Evolutionary conservation across 2,329 filamentous ascomycete genomes (phyloP).

Genomic region (Trichoderma sp.): DNA sequence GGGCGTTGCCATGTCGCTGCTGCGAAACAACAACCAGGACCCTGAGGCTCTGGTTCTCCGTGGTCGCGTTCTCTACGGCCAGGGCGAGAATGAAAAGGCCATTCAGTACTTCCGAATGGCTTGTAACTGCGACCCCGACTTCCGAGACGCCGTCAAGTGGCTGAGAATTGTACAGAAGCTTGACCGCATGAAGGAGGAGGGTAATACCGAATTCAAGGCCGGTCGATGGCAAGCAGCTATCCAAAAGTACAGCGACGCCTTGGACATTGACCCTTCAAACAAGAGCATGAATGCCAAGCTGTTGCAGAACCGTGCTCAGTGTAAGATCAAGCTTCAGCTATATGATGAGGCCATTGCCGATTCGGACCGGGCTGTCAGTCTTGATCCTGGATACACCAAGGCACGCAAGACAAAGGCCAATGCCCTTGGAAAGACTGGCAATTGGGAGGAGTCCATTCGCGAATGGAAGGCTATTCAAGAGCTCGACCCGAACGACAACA

Average conservation of each 20-base stretch:
- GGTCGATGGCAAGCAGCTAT: constrained; percentile 77
- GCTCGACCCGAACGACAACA: constrained; percentile 74
- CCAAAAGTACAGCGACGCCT: constrained; percentile 76
- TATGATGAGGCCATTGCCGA: constrained; percentile 79
- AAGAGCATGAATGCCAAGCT: constrained; percentile 93
- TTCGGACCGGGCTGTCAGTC: constrained; percentile 75
- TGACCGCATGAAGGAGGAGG: constrained; percentile 89
- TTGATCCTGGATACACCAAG: constrained; percentile 84
- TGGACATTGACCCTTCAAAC: constrained; percentile 83
- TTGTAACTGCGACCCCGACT: constrained; percentile 86
- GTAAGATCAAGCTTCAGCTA: constrained; percentile 77
- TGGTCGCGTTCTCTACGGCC: constrained; percentile 80
- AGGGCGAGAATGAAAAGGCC: constrained; percentile 94
- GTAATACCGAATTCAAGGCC: constrained; percentile 85
- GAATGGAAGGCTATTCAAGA: constrained; percentile 88
- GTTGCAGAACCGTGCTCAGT: constrained; percentile 87
- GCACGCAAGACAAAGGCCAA: constrained; percentile 93
- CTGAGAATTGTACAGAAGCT: constrained; percentile 87
- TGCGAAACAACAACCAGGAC: constrained; percentile 84
- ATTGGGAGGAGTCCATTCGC: constrained; percentile 87
- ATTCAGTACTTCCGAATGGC: constrained; percentile 90
- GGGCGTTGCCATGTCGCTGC: constrained; percentile 82
- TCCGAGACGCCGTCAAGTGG: constrained; percentile 82
- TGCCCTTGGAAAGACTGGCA: constrained; percentile 76
- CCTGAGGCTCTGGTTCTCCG: constrained; percentile 90